A percentile compares a stretch with the other conserved stretches of the same genome.
These are phyloP conservation scores for Lachnellula hyalina DNA, from an alignment of 2,329 filamentous ascomycete genomes.

Conservation along the genomic window DNA sequence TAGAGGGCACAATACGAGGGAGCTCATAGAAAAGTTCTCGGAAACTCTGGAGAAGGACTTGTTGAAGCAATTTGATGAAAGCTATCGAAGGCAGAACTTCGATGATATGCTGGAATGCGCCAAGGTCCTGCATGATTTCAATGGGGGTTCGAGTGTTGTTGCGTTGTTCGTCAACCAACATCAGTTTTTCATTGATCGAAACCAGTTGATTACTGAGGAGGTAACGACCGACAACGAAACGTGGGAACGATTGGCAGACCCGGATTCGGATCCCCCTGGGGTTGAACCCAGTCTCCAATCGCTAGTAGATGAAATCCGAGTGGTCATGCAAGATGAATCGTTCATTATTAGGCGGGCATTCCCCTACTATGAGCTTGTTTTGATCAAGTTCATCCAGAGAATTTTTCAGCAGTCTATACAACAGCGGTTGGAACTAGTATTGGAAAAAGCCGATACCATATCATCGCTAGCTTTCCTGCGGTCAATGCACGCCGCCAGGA, in stretches of 20 bases:
- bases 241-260: constrained; percentile 91
- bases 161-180: constrained; percentile 97
- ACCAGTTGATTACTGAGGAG: constrained; percentile 77
- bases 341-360: constrained; percentile 96
- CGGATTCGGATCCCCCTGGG: constrained; percentile 83
- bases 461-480: constrained; percentile 89
- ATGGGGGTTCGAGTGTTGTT: constrained; percentile 90
- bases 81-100: constrained; percentile 91
- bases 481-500: constrained; percentile 83
- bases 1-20: constrained; percentile 61
- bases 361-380: constrained; percentile 89
- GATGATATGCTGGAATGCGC: constrained; percentile 98
- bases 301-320: constrained; percentile 86
- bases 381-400: constrained; percentile 88
- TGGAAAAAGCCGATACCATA: constrained; percentile 88
- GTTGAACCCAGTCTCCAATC: constrained; percentile 91
- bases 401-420: constrained; percentile 98
- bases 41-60: constrained; percentile 94
- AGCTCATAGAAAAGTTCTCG: constrained; percentile 93
- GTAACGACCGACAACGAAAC: constrained; percentile 51
- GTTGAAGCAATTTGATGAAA: constrained; percentile 93
- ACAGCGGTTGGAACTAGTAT: constrained; percentile 87
- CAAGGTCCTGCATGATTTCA: constrained; percentile 90
- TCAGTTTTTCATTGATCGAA: constrained; percentile 97
- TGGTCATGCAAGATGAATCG: constrained; percentile 95